phyloP scores from a whole-genome alignment of 805 yeast species.

The Priceomyces fermenticarens region DNA sequence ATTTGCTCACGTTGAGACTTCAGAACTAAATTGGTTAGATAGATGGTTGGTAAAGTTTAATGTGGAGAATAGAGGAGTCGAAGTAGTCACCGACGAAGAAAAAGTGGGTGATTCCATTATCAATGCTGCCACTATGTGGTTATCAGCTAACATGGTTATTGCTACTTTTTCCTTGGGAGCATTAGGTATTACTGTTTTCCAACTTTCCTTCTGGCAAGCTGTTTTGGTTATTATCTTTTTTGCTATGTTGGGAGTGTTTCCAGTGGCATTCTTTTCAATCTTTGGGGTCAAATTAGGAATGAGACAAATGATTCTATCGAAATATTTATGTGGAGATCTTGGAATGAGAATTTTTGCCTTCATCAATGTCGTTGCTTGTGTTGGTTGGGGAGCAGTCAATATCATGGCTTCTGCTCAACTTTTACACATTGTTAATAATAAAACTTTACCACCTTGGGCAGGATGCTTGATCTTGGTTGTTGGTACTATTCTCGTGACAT shows the following conservation, averaged over 20 bases:
- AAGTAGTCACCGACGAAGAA: slow-evolving; percentile 75
- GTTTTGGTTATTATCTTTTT: slow-evolving; percentile 69
- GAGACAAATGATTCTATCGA: slow-evolving; percentile 81
- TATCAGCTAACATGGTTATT: slow-evolving; percentile 83
- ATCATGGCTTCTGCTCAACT: slow-evolving; percentile 87
- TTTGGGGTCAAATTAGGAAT: slow-evolving; percentile 85
- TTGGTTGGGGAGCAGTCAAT: slow-evolving; percentile 95
- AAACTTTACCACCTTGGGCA: slow-evolving; percentile 81
- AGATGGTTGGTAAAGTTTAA: slow-evolving; percentile 32
- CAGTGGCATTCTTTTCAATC: slow-evolving; percentile 79
- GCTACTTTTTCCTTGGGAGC: slow-evolving; percentile 83
- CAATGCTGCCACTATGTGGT: slow-evolving; percentile 85
- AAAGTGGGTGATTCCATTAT: slow-evolving; percentile 63
- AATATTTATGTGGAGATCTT: slow-evolving; percentile 72
- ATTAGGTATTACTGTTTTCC: slow-evolving; percentile 54
- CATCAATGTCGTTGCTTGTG: slow-evolving; percentile 78
- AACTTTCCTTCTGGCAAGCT: slow-evolving; percentile 70
- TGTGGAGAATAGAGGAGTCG: slow-evolving; percentile 68
- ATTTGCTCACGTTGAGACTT: slow-evolving; percentile 12
- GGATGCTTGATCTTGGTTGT: slow-evolving; percentile 74
- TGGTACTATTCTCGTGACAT: slow-evolving; percentile 67
- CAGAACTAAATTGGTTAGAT: slow-evolving; percentile 26
- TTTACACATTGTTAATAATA: slow-evolving; percentile 68
- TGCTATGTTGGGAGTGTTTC: slow-evolving; percentile 64
- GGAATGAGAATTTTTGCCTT: slow-evolving; percentile 76